Base-by-base conservation (phyloP, 345 rosid species). In the Eucalyptus fibrosa region DNA sequence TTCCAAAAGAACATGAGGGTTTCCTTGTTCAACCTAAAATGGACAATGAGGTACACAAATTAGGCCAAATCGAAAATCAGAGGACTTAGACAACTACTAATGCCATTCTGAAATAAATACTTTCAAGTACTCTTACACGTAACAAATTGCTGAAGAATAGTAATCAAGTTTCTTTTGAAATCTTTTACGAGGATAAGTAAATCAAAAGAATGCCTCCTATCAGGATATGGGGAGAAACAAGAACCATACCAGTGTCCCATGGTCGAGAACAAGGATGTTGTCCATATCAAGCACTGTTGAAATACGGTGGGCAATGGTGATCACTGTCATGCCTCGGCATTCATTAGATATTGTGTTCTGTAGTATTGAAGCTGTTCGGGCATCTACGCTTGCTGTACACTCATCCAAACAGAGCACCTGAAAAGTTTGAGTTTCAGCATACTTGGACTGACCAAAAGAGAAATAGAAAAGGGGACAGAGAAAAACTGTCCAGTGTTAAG, bases 261-360 rank as follows among this genome's bases (percentile, higher is more conserved):
- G 95, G 87, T 95, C 96, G 87, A 97, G 97, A 91, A 97, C 90
- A 10, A 96, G 91, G 89, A 97, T 91, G 69, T 88, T 89, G 93
- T 96, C 97, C 99, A 97, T 92, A 69, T 91, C 94, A 90, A 94
- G 87, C 87, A 97, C 96, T 6, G 97, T 95, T 13, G 99, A 97
- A 89, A 97, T 97, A 88, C 99, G 98, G 88, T 97, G 99, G 77
- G 99, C 99, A 88, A 97, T 95, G 89, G 98, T 97, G 88, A 97
- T 92, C 81, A 97, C 96, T 3, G 99, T 97, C 89, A 93, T 90
- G 82, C 98, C 98, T 91, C 89, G 91, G 92, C 99, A 96, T 90
- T 93, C 97, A 13, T 91, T 93, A 23, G 96, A 94, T 93, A 96
- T 94, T 32, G 98, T 90, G 91, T 92, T 94, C 60, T 96, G 97